These are phyloP conservation scores for Entoloma clypeatum DNA, from an alignment of 1,284 basidiomycete genomes.

Conservation along the genomic window DNA sequence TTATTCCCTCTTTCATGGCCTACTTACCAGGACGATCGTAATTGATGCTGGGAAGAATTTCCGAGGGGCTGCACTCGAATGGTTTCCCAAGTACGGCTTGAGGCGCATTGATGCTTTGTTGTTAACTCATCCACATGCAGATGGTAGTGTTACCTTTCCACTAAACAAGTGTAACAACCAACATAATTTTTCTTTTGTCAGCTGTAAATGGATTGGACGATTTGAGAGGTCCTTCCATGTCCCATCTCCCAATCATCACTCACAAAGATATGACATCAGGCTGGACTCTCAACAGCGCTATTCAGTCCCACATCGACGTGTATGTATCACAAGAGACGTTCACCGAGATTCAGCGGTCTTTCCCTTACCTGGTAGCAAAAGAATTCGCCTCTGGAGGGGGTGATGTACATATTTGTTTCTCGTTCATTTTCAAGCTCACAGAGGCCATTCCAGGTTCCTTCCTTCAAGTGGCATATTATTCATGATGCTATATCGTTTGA, in stretches of 20 bases:
- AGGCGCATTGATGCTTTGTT: constrained; percentile 75
- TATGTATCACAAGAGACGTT: constrained; percentile 68
- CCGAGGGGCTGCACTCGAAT: constrained; percentile 69
- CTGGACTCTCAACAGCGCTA: constrained; percentile 67
- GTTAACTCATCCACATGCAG: constrained; percentile 77
- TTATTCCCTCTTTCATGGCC: constrained; percentile 1
- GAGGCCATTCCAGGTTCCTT: constrained; percentile 54
- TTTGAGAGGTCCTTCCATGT: constrained; percentile 53
- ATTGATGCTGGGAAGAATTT: constrained; percentile 84
- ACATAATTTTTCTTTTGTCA: constrained; percentile 27
- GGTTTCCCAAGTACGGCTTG: constrained; percentile 74
- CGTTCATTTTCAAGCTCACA: constrained; percentile 3
- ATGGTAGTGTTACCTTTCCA: constrained; percentile 47
- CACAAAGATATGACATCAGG: constrained; percentile 35
- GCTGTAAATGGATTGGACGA: constrained; percentile 85
- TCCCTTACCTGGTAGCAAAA: constrained; percentile 75
- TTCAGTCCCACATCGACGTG: constrained; percentile 71
- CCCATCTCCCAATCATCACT: constrained; percentile 10
- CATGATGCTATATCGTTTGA: constrained; percentile 61
- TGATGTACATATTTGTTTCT: constrained; percentile 42
- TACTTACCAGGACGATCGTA: constrained; percentile 54
- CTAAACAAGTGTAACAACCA: too few species aligned
- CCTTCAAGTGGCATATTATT: constrained; percentile 79
- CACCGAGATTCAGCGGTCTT: constrained; percentile 58
- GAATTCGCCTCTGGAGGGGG: constrained; percentile 78